phyloP scores from a whole-genome alignment of 1,284 basidiomycete genomes.

The Cutaneotrichosporon sp. region DNA sequence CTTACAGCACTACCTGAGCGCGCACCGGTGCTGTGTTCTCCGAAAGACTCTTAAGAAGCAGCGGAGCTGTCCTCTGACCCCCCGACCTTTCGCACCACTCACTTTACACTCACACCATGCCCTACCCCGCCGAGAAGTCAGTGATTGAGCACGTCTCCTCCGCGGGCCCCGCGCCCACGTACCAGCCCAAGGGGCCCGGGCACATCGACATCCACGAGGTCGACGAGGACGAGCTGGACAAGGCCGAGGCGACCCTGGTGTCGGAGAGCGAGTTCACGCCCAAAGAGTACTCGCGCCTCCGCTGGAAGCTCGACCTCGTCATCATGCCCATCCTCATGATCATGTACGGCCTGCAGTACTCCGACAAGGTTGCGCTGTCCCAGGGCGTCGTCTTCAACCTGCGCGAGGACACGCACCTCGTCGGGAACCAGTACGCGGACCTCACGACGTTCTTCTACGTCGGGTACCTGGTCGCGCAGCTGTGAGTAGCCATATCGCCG shows the following conservation, averaged over 20 bases:
- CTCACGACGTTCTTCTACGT: slow-evolving; percentile 26
- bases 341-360: slow-evolving; percentile 18
- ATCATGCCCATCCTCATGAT: slow-evolving; percentile 20
- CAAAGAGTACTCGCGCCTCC: slow-evolving; percentile 18
- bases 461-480: slow-evolving; percentile 9
- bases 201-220: slow-evolving; percentile 5
- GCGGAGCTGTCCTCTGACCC: too few relatives aligned
- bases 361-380: slow-evolving; percentile 27
- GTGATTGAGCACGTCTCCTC: too few relatives aligned
- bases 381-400: slow-evolving; percentile 28
- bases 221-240: not conserved
- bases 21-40: too few relatives aligned
- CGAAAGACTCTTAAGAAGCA: too few relatives aligned
- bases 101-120: too few relatives aligned
- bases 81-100: too few relatives aligned
- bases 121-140: too few relatives aligned
- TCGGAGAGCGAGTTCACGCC: slow-evolving; percentile 10
- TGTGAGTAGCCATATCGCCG: not conserved
- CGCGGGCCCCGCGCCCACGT: too few relatives aligned
- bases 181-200: not conserved
- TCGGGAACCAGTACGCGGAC: slow-evolving; percentile 24
- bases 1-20: too few relatives aligned
- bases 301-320: slow-evolving; percentile 18
- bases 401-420: slow-evolving; percentile 22
- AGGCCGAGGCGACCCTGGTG: slow-evolving; percentile 2